Conservation (phyloP, 257 asterid species). For the Plantago ovata region DNA sequence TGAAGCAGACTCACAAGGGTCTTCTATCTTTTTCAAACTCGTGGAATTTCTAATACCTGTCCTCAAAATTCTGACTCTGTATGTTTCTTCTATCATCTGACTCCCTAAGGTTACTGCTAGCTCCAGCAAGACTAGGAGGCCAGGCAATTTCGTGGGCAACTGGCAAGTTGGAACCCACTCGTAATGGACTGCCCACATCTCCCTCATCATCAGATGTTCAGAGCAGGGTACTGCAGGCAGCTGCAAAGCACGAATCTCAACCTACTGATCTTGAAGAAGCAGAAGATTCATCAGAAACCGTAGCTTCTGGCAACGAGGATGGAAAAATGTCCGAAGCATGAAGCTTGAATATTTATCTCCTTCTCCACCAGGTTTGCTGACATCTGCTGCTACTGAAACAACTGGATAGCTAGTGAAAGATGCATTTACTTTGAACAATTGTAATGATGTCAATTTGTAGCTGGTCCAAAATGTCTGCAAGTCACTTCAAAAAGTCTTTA, state of each 20-base stretch:
- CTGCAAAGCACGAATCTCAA: slow-evolving; percentile 90
- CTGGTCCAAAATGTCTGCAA: slow-evolving; percentile 22
- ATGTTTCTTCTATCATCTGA: slow-evolving; percentile 5
- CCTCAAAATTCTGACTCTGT: no score
- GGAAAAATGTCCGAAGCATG: slow-evolving; percentile 72
- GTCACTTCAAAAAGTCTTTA: no score
- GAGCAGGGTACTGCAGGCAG: slow-evolving; percentile 89
- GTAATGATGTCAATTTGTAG: slow-evolving; percentile 5
- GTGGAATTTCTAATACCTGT: background rate
- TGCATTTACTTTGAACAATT: background rate
- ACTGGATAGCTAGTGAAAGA: background rate
- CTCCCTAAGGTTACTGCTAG: slow-evolving; percentile 48
- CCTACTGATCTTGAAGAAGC: slow-evolving; percentile 47
- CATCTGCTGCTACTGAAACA: background rate
- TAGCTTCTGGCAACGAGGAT: slow-evolving; percentile 40
- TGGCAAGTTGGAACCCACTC: slow-evolving; percentile 56
- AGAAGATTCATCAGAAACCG: slow-evolving; percentile 36
- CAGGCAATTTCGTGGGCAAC: slow-evolving; percentile 75
- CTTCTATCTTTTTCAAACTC: background rate
- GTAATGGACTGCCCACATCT: slow-evolving; percentile 79
- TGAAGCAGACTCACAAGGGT: no score
- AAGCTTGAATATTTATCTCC: background rate
- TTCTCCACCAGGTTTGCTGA: slow-evolving; percentile 1
- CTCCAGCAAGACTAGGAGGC: slow-evolving; percentile 63
- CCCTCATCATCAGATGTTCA: slow-evolving; percentile 86